These are phyloP conservation scores for Penicillium waksmanii DNA, from an alignment of 495 filamentous ascomycete genomes.

Conservation along the genomic window DNA sequence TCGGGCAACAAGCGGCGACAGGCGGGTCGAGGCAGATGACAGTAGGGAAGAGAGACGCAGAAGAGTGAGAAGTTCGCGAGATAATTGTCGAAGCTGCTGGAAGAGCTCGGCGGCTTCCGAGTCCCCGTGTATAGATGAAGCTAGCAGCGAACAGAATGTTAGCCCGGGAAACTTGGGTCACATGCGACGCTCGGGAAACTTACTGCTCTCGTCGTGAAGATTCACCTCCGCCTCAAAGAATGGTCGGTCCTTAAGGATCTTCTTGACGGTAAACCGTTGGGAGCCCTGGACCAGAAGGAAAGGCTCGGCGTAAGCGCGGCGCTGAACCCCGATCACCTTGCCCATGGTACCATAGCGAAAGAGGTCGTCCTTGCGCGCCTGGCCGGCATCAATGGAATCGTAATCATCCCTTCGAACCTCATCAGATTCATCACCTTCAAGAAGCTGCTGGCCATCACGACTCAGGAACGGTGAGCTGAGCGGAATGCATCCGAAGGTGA, in stretches of 20 bases:
- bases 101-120: constrained; percentile 69
- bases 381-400: constrained; percentile 57
- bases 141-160: constrained; percentile 19
- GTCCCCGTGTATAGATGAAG: constrained; percentile 52
- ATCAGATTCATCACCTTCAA: constrained; percentile 54
- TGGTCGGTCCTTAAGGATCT: constrained; percentile 74
- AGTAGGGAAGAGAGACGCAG: constrained; percentile 77
- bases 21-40: constrained; percentile 59
- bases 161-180: background rate
- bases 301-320: constrained; percentile 75
- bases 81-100: constrained; percentile 76
- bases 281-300: constrained; percentile 85
- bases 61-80: constrained; percentile 78
- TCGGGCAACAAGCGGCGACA: constrained; percentile 83
- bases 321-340: constrained; percentile 83
- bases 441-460: constrained; percentile 69
- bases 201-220: constrained; percentile 64
- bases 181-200: constrained; percentile 5
- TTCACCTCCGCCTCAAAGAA: constrained; percentile 82
- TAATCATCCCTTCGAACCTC: constrained; percentile 42
- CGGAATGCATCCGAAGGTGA: constrained; percentile 82
- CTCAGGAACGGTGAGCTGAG: constrained; percentile 71
- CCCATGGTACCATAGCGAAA: constrained; percentile 78
- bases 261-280: constrained; percentile 73
- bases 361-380: constrained; percentile 69